phyloP scores from a whole-genome alignment of 2,329 filamentous ascomycete species.

The Penicillium sp. region DNA sequence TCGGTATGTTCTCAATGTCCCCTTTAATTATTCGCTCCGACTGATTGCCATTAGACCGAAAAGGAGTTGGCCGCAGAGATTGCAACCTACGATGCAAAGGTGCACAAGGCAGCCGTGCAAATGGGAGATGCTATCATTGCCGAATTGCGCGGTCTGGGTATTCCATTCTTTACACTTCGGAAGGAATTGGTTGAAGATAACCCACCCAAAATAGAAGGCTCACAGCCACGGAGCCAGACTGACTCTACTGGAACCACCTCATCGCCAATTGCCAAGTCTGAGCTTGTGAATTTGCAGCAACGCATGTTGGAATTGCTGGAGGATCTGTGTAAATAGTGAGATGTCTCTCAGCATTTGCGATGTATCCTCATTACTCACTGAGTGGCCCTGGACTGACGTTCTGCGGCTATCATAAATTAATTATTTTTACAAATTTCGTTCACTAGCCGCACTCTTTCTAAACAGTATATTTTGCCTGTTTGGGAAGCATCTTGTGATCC shows the following conservation, averaged over 20 bases:
- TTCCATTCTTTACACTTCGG: slow-evolving; percentile 61
- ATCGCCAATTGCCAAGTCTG: slow-evolving; percentile 39
- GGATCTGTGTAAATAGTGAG: slow-evolving; percentile 49
- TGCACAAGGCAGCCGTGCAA: slow-evolving; percentile 58
- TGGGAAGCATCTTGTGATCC: neutral
- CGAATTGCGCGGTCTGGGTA: slow-evolving; percentile 57
- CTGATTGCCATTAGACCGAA: slow-evolving; percentile 35
- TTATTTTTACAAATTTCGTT: neutral
- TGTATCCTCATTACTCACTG: neutral
- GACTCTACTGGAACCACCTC: neutral
- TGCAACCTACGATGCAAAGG: slow-evolving; percentile 60
- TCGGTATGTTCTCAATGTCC: slow-evolving; percentile 29
- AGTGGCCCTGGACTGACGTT: neutral
- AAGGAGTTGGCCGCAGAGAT: slow-evolving; percentile 57
- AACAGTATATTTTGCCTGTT: neutral
- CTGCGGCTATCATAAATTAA: neutral
- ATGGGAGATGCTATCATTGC: slow-evolving; percentile 60
- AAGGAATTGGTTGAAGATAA: slow-evolving; percentile 42
- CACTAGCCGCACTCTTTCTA: neutral
- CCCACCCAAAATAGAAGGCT: neutral
- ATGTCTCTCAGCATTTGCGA: neutral
- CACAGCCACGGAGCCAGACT: neutral
- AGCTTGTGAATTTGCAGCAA: slow-evolving; percentile 47
- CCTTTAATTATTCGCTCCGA: neutral
- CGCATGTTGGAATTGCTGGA: slow-evolving; percentile 53